Conservation (phyloP, 192 early-diverging fungal species). For the Coemansia sp. region DNA sequence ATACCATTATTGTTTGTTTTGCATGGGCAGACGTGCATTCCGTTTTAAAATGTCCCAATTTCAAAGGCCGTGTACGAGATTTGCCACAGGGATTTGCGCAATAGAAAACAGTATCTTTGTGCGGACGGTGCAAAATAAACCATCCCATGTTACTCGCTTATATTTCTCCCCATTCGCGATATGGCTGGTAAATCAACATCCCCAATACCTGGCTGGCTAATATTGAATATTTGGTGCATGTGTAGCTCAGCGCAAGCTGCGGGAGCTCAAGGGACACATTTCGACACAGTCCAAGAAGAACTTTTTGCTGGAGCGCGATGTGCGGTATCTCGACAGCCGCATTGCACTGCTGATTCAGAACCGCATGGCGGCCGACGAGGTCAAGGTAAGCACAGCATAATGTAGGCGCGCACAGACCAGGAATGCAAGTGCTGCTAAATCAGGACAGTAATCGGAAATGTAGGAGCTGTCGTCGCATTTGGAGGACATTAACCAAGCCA, state of each 20-base stretch:
- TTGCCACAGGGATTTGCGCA: background rate
- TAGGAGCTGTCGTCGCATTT: constrained; percentile 52
- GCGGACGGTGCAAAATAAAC: too few relatives aligned
- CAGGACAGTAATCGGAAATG: background rate
- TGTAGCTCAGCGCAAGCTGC: constrained; percentile 75
- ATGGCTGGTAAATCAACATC: too few relatives aligned
- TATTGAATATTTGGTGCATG: background rate
- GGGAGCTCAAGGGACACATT: constrained; percentile 84
- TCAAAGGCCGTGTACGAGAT: background rate
- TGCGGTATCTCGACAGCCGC: constrained; percentile 85
- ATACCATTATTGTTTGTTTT: background rate
- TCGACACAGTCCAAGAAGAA: constrained; percentile 95
- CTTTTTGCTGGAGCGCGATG: constrained; percentile 90
- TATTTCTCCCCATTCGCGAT: too few relatives aligned
- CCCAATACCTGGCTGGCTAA: background rate
- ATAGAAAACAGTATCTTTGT: background rate
- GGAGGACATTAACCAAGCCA: constrained; percentile 50
- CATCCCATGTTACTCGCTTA: too few relatives aligned
- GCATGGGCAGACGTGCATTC: constrained; percentile 1
- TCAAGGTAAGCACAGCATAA: constrained; percentile 37
- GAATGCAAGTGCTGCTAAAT: background rate
- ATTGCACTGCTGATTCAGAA: constrained; percentile 93
- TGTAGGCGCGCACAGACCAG: background rate
- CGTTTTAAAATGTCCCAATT: background rate
- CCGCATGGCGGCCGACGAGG: constrained; percentile 88